phyloP scores from a whole-genome alignment of 2,329 filamentous ascomycete species.

The Magnaporthiopsis rhizophila region DNA sequence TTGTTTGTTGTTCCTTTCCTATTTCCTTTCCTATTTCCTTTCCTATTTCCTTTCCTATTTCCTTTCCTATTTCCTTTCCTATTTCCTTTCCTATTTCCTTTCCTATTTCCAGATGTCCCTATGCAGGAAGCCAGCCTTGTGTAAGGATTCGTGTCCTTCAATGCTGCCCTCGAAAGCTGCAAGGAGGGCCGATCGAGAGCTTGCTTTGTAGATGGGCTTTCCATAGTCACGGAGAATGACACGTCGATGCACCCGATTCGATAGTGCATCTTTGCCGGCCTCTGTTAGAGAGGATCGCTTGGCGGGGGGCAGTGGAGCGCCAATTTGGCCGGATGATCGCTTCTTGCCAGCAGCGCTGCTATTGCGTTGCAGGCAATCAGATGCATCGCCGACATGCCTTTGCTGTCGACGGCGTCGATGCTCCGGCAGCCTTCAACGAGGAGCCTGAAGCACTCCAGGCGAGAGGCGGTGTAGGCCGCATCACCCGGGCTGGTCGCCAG shows the following conservation, averaged over 20 bases:
- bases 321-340: constrained; percentile 20
- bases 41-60: too few species aligned
- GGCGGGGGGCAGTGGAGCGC: constrained; percentile 10
- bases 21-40: too few species aligned
- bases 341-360: constrained; percentile 18
- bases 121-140: constrained; percentile 29
- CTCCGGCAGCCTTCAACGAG: too few species aligned
- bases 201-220: constrained; percentile 32
- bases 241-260: constrained; percentile 31
- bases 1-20: too few species aligned
- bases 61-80: too few species aligned
- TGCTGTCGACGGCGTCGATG: too few species aligned
- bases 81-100: too few species aligned
- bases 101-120: constrained; percentile 38
- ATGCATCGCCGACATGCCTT: too few species aligned
- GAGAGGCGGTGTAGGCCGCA: background rate
- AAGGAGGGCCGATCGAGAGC: constrained; percentile 27
- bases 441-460: background rate
- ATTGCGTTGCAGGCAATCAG: constrained; percentile 8
- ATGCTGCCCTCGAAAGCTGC: constrained; percentile 28
- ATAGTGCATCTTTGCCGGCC: constrained; percentile 19
- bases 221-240: constrained; percentile 32
- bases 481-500: too few species aligned
- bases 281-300: constrained; percentile 30
- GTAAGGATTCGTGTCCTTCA: constrained; percentile 27